phyloP scores from a whole-genome alignment of 1,284 basidiomycete genomes.

The Marasmius sp. region DNA sequence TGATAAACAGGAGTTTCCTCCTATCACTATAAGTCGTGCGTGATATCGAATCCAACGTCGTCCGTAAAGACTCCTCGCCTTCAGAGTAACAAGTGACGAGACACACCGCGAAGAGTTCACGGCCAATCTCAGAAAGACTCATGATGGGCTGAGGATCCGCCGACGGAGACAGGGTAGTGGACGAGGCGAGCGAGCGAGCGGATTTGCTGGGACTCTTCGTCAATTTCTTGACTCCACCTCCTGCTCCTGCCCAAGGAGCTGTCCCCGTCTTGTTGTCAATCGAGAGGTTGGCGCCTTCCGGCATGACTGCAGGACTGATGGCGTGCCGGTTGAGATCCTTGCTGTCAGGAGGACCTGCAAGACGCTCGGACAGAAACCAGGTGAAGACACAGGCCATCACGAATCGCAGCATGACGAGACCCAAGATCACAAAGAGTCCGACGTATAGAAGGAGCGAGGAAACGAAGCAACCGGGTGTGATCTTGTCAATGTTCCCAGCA shows the following conservation, averaged over 20 bases:
- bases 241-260: conserved; percentile 85
- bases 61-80: conserved; percentile 88
- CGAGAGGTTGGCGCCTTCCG: conserved; percentile 90
- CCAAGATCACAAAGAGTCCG: conserved; percentile 89
- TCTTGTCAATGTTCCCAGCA: conserved; percentile 95
- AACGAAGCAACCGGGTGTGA: conserved; percentile 94
- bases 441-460: conserved; percentile 89
- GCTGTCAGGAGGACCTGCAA: conserved; percentile 72
- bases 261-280: conserved; percentile 87
- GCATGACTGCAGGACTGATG: conserved; percentile 93
- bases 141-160: conserved; percentile 61
- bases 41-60: conserved; percentile 92
- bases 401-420: conserved; percentile 90
- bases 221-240: conserved; percentile 49
- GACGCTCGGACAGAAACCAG: conserved; percentile 87
- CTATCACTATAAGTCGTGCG: conserved; percentile 88
- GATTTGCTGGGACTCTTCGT: conserved; percentile 41
- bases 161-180: conserved; percentile 47
- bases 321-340: conserved; percentile 72
- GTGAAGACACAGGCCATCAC: conserved; percentile 95
- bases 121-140: conserved; percentile 85
- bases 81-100: conserved; percentile 98
- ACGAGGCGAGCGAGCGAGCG: conserved; percentile 44
- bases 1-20: conserved; percentile 90
- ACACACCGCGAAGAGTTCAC: conserved; percentile 93